Evolutionary conservation across 768 basidiomycete genomes (phyloP), one percentile per base, ranked within the genome.

Genomic region (Fomitopsis serialis): DNA sequence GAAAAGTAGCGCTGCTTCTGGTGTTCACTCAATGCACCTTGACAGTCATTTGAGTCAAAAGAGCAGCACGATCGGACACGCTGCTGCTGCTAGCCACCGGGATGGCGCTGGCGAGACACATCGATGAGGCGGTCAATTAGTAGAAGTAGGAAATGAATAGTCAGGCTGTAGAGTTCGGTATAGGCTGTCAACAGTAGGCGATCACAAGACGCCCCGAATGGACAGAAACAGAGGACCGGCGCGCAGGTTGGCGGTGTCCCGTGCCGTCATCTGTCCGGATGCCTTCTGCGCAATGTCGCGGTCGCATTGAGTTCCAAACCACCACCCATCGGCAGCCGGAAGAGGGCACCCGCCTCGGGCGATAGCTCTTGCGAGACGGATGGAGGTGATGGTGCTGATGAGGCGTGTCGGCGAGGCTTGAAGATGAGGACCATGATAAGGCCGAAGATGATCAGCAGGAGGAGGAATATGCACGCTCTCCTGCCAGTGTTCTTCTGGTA

Each of bases 401-500:
- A 50, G 52, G 70, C 55, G 45, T 75, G 80, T 61, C 78, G 74
- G 67, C 83, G 85, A 42, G 95, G 93, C 74, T 97, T 98, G 77
- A 96, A 92, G 54, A 98, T 87, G 63, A 99, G 79, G 46, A 94
- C 81, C 57, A 98, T 62, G 63, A 96, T 79, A 53, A 94, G 80
- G 13, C 88, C 92, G 63, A 94, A 80, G 62, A 98, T 95, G 65
- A 96, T 79, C 35, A 99, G 79, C 45, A 98, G 57, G 37, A 99
- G 79, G 45, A 98, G 78, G 66, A 98, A 88, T 53, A 99, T 98
- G 69, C 93, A 92, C 67, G 89, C 86, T 71, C 96, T 80, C 64
- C 92, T 80, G 40, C 96, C 94, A 2, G 95, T 93, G 64, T 89
- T 93, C 65, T 87, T 87, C 73, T 99, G 97, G 71, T 98, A 96